Conservation (phyloP, 192 early-diverging fungal species). For the Phlyctochytrium planicorne region DNA sequence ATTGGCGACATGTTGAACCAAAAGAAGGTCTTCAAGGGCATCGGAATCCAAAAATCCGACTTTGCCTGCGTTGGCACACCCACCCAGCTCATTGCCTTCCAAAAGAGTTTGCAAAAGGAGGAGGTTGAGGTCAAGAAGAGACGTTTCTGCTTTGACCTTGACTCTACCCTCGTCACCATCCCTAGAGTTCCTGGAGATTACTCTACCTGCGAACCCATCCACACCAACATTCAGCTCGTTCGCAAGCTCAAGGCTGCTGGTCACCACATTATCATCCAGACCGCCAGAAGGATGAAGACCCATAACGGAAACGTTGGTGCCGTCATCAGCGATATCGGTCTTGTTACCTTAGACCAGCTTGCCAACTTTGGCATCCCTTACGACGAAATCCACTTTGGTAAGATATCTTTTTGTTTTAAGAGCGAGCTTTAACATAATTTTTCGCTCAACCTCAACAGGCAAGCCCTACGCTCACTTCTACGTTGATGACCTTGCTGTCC, state of each 20-base stretch:
- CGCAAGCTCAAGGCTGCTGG: conserved; percentile 1
- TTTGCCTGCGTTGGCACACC: too few relatives aligned
- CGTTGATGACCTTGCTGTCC: conserved; percentile 2
- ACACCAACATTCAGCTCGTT: neutral
- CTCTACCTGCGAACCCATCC: neutral
- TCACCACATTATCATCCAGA: conserved; percentile 8
- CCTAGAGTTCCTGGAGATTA: conserved; percentile 2
- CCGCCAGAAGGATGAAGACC: conserved; percentile 6
- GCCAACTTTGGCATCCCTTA: neutral
- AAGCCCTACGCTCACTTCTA: conserved; percentile 4
- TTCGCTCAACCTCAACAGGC: too few relatives aligned
- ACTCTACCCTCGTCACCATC: neutral
- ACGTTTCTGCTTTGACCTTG: conserved; percentile 4
- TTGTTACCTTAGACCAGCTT: neutral
- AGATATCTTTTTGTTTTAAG: too few relatives aligned
- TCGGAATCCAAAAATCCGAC: too few relatives aligned
- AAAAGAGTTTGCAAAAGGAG: too few relatives aligned
- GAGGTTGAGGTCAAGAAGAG: neutral
- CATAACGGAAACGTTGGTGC: conserved; percentile 2
- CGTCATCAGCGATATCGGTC: conserved; percentile 1
- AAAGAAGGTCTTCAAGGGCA: too few relatives aligned
- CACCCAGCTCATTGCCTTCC: too few relatives aligned
- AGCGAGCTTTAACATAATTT: too few relatives aligned
- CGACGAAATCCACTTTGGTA: conserved; percentile 10
- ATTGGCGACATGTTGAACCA: too few relatives aligned